These are phyloP conservation scores for Coemansia sp. DNA, from an alignment of 192 early-diverging fungal genomes.

Conservation along the genomic window DNA sequence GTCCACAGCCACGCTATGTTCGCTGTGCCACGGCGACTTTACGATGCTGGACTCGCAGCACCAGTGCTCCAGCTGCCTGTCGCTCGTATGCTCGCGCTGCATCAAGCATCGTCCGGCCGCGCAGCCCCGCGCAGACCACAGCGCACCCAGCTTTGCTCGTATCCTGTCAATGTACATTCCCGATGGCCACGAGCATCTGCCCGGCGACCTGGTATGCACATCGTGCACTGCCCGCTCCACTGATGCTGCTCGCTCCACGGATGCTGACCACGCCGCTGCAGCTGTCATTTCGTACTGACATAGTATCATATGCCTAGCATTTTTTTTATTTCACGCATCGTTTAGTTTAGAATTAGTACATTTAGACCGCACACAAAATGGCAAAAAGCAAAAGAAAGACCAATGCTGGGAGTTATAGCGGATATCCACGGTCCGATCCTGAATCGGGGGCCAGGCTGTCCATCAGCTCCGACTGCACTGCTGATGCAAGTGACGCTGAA, in stretches of 20 bases:
- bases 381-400: neutral
- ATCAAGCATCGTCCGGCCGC: slow-evolving; percentile 15
- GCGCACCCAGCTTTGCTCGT: slow-evolving; percentile 21
- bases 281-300: neutral
- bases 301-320: neutral
- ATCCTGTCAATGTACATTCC: slow-evolving; percentile 46
- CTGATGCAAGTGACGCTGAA: slow-evolving; percentile 28
- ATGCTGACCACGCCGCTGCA: neutral
- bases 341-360: neutral
- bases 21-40: slow-evolving; percentile 50
- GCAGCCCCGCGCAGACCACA: neutral
- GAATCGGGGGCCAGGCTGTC: slow-evolving; percentile 6
- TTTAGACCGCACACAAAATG: neutral
- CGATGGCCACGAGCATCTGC: slow-evolving; percentile 22
- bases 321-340: neutral
- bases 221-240: slow-evolving; percentile 23
- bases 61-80: slow-evolving; percentile 45
- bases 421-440: slow-evolving; percentile 13
- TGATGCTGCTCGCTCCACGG: neutral
- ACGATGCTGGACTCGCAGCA: slow-evolving; percentile 30
- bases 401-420: neutral
- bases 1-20: slow-evolving; percentile 31
- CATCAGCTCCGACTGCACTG: slow-evolving; percentile 25
- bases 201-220: slow-evolving; percentile 30
- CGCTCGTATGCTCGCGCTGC: slow-evolving; percentile 40